phyloP scores from a whole-genome alignment of 768 basidiomycete species.

The Termitomyces sp. region DNA sequence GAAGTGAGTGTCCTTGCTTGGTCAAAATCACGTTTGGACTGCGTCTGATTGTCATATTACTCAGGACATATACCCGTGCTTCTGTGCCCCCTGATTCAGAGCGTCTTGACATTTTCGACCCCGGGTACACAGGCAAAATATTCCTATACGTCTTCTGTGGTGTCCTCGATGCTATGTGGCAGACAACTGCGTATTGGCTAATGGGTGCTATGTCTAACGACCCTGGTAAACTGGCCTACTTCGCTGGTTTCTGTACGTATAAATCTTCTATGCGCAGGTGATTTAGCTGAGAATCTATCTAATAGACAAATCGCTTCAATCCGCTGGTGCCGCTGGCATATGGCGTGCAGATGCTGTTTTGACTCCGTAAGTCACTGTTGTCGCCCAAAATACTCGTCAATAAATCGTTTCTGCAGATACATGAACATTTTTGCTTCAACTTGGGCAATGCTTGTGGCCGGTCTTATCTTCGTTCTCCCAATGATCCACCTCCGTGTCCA shows the following conservation, averaged over 20 bases:
- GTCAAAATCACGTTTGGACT: not conserved
- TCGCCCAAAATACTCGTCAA: not conserved
- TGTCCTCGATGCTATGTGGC: slow-evolving; percentile 80
- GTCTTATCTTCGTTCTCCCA: slow-evolving; percentile 60
- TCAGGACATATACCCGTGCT: slow-evolving; percentile 55
- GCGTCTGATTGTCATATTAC: slow-evolving; percentile 7
- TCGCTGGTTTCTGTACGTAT: slow-evolving; percentile 74
- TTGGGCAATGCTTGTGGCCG: slow-evolving; percentile 62
- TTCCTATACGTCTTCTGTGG: slow-evolving; percentile 72
- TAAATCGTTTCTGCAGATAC: slow-evolving; percentile 29
- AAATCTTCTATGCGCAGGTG: not conserved
- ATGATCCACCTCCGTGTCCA: slow-evolving; percentile 71
- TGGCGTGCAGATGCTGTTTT: slow-evolving; percentile 67
- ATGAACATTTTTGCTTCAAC: slow-evolving; percentile 74
- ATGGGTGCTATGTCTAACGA: slow-evolving; percentile 89
- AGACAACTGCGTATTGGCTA: slow-evolving; percentile 77
- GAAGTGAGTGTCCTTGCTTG: slow-evolving; percentile 37
- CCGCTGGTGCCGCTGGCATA: slow-evolving; percentile 68
- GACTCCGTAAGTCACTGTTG: slow-evolving; percentile 45
- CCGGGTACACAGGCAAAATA: slow-evolving; percentile 49
- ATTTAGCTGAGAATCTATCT: not conserved
- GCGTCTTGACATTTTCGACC: slow-evolving; percentile 57
- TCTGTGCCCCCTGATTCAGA: slow-evolving; percentile 30
- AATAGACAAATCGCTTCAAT: slow-evolving; percentile 69
- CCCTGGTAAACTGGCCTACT: slow-evolving; percentile 72